Conservation (phyloP, 352 stramenopile genomes). For the Globisporangium parvum region DNA sequence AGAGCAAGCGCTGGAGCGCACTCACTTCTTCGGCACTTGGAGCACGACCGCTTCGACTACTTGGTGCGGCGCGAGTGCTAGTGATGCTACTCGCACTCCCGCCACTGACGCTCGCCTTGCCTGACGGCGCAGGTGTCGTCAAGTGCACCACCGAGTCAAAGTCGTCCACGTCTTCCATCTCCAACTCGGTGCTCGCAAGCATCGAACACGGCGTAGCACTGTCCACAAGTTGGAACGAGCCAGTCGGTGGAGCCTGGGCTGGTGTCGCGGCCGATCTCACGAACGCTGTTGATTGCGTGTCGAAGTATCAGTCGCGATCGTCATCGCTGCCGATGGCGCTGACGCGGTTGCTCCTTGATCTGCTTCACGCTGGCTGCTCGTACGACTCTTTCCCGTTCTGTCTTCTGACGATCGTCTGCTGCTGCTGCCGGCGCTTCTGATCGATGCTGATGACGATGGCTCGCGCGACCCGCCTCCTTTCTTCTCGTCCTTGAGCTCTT, state of each 20-base stretch:
- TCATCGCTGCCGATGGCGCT: constrained; percentile 13
- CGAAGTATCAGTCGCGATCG: background rate
- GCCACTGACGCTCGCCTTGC: background rate
- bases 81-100: background rate
- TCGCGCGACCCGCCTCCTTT: background rate
- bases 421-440: constrained; percentile 6
- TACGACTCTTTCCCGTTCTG: constrained; percentile 4
- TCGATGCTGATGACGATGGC: too few species aligned
- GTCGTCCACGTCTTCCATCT: constrained; percentile 19
- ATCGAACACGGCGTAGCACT: background rate
- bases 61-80: background rate
- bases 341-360: background rate
- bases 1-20: constrained; percentile 51
- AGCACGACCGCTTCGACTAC: constrained; percentile 8
- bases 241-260: background rate
- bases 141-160: constrained; percentile 1
- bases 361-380: background rate
- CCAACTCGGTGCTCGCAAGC: constrained; percentile 5
- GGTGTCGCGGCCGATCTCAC: background rate
- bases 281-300: background rate
- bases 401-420: constrained; percentile 12
- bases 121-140: background rate
- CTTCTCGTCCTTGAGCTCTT: constrained; percentile 69
- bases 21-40: constrained; percentile 36
- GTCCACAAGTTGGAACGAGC: background rate